These are phyloP conservation scores for Vanrija pseudolonga DNA, from an alignment of 1,284 basidiomycete genomes.

Conservation along the genomic window DNA sequence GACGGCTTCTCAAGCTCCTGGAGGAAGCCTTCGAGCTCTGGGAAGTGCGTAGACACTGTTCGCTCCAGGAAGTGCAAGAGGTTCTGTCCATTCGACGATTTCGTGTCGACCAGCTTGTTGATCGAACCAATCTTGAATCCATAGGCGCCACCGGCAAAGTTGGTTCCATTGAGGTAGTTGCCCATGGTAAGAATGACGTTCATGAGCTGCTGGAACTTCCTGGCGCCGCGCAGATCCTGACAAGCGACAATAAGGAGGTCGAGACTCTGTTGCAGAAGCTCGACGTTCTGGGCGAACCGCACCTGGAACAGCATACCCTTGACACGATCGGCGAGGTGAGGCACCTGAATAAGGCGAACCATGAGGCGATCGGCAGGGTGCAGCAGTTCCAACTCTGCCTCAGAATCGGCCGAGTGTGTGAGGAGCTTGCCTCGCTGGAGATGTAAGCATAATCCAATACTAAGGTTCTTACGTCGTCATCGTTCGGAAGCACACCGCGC, in stretches of 20 bases:
- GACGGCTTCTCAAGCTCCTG: constrained; percentile 85
- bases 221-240: constrained; percentile 68
- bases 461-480: constrained; percentile 65
- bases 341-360: constrained; percentile 93
- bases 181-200: constrained; percentile 83
- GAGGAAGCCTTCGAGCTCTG: constrained; percentile 79
- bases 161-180: constrained; percentile 97
- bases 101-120: constrained; percentile 98
- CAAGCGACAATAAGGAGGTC: constrained; percentile 76
- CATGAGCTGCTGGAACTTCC: constrained; percentile 75
- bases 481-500: constrained; percentile 77
- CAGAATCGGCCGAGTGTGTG: constrained; percentile 64
- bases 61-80: constrained; percentile 91
- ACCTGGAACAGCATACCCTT: constrained; percentile 91
- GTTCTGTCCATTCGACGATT: constrained; percentile 88
- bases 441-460: constrained; percentile 4
- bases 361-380: constrained; percentile 95
- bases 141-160: constrained; percentile 93
- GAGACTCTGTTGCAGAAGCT: constrained; percentile 62
- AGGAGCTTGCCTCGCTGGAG: constrained; percentile 82
- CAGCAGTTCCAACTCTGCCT: constrained; percentile 80
- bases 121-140: constrained; percentile 97
- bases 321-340: constrained; percentile 84
- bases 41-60: constrained; percentile 83
- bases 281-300: constrained; percentile 76